A percentile compares a stretch with the other conserved stretches of the same genome.
Conservation (phyloP, 1,284 basidiomycete species). For the Apiotrichum laibachii region DNA sequence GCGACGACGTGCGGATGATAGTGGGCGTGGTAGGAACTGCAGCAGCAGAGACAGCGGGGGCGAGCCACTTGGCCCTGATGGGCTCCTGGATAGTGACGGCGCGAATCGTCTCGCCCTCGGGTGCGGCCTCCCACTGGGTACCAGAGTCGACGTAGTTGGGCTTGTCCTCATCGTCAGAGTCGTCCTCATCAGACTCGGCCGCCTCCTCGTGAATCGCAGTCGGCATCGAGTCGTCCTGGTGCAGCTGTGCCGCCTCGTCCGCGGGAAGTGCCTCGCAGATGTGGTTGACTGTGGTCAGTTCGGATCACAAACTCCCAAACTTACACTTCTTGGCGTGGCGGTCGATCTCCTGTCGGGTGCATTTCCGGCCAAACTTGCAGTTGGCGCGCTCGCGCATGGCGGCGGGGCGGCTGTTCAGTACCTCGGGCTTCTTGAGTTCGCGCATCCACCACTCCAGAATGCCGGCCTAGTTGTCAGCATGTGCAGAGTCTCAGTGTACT, state of each 20-base stretch:
- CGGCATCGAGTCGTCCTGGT: conserved; percentile 22
- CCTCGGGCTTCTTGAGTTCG: conserved; percentile 25
- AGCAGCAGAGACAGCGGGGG: background rate
- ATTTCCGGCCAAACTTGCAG: conserved; percentile 24
- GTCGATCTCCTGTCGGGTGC: conserved; percentile 18
- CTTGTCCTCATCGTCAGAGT: conserved; percentile 12
- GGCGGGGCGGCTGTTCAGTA: conserved; percentile 9
- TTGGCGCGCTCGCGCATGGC: conserved; percentile 15
- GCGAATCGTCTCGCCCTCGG: background rate
- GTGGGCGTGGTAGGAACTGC: background rate
- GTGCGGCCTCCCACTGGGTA: conserved; percentile 13
- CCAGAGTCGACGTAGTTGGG: conserved; percentile 1
- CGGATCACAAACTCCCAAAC: background rate
- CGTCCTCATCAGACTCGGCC: background rate
- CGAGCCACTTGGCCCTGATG: background rate
- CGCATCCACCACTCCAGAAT: conserved; percentile 31
- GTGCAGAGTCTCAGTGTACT: background rate
- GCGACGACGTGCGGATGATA: background rate
- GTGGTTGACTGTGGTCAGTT: conserved; percentile 24
- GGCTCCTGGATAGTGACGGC: background rate
- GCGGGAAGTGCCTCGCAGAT: conserved; percentile 21
- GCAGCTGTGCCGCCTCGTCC: conserved; percentile 16
- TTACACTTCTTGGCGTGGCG: conserved; percentile 25
- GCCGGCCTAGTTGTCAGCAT: conserved; percentile 19
- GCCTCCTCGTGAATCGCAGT: background rate